These are phyloP conservation scores for Eucalyptus fibrosa DNA, from an alignment of 345 rosid species.

Conservation along the genomic window DNA sequence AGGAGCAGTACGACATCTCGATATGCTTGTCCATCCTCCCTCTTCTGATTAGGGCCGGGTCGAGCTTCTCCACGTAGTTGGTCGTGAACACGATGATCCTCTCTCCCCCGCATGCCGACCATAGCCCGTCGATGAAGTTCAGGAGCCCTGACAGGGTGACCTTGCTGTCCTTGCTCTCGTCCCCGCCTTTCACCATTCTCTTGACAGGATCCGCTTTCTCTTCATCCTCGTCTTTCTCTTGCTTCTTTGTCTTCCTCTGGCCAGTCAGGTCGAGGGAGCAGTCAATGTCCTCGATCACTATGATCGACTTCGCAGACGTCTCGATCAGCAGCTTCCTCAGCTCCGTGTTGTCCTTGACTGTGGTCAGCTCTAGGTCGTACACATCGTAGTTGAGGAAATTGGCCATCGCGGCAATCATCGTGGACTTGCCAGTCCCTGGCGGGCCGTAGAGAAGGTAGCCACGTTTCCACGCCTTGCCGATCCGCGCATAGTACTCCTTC, in stretches of 20 bases:
- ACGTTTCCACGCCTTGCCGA: constrained; percentile 1
- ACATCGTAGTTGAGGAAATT: neutral
- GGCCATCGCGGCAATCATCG: constrained; percentile 1
- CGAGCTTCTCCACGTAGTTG: neutral
- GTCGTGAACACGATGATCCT: neutral
- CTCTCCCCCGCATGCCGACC: neutral
- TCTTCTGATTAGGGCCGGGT: neutral
- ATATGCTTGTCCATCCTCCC: neutral
- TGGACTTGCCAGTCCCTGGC: neutral
- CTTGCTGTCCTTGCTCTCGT: neutral
- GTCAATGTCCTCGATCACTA: constrained; percentile 4
- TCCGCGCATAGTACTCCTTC: neutral
- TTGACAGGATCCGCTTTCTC: neutral
- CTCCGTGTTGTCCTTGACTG: neutral
- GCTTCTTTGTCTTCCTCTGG: neutral
- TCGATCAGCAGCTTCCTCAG: neutral
- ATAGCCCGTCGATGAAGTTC: neutral
- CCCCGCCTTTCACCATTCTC: neutral
- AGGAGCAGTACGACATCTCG: neutral
- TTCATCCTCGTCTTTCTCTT: neutral
- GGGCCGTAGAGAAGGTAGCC: neutral
- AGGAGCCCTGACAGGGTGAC: neutral
- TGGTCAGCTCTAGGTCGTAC: neutral
- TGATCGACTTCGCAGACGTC: neutral
- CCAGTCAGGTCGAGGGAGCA: neutral